phyloP scores from a whole-genome alignment of 352 stramenopile species.

The Globisporangium solare region DNA sequence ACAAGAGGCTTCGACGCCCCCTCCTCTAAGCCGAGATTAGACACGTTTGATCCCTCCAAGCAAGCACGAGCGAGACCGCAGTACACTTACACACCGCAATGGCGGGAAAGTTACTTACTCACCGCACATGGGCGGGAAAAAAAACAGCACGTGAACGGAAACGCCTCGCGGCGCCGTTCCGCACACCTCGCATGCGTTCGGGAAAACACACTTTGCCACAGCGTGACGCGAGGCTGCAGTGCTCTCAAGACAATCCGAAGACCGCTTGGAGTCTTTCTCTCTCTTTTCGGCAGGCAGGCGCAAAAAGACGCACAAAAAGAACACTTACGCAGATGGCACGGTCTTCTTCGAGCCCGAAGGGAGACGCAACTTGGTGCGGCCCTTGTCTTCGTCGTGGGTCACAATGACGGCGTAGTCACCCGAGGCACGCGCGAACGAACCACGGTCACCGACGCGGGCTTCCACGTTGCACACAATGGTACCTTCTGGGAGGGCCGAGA shows the following conservation, averaged over 20 bases:
- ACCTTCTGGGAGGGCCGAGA: constrained; percentile 95
- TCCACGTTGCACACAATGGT: constrained; percentile 99
- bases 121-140: constrained; percentile 67
- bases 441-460: constrained; percentile 93
- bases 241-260: constrained; percentile 9
- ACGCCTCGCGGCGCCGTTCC: constrained; percentile 22
- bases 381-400: constrained; percentile 98
- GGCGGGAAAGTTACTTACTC: constrained; percentile 74
- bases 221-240: constrained; percentile 10
- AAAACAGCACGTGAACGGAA: constrained; percentile 10
- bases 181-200: constrained; percentile 5
- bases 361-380: constrained; percentile 94
- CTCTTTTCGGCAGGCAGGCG: constrained; percentile 1
- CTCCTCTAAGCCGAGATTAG: background rate
- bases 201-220: constrained; percentile 7
- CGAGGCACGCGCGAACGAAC: constrained; percentile 94
- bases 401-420: constrained; percentile 99
- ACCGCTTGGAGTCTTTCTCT: constrained; percentile 12
- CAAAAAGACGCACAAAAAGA: constrained; percentile 27
- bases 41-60: constrained; percentile 2
- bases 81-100: constrained; percentile 29
- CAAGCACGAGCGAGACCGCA: constrained; percentile 16
- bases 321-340: constrained; percentile 89
- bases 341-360: constrained; percentile 98
- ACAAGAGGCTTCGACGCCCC: too few species aligned